Base-by-base conservation (phyloP, 768 basidiomycete species). In the Lactifluus echinatus region DNA sequence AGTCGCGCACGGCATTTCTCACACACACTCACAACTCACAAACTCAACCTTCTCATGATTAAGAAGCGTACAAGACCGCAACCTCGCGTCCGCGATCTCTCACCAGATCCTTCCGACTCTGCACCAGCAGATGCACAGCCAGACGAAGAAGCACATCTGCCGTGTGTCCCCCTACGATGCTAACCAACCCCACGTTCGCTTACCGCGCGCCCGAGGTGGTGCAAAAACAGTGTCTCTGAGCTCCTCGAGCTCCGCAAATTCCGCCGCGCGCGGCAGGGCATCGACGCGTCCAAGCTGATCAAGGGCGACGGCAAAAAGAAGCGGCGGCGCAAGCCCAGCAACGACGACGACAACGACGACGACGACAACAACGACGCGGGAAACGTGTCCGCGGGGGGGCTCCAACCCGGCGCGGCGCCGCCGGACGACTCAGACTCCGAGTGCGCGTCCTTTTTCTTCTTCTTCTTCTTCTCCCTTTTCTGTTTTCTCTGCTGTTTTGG, bases 231-330 rank as follows among this genome's bases (percentile, higher is more conserved):
- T 53, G 71, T 95, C 26, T 80, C 87, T 61, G 92, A 95, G 52
- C 78, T 98, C 17, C 80, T 95, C 40, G 87, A 93, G 62, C 72
- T 96, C 26, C 79, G 92, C 44, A 92, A 85, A 67, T 72, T 94
- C 26, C 79, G 83, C 50, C 83, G 80, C 66, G 67, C 79, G 29
- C 75, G 89, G 55, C 80, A 84, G 66, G 95, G 94, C 1, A 96
- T 98, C 50, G 93, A 96, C 63, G 79, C 82, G 1, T 75, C 82
- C 47, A 93, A 87, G 66, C 74, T 99, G 14, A 90, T 85, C 68
- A 84, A 86, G 60, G 95, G 94, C 0, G 93, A 92, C 65, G 76
- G 69, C 8, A 85, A 81, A 73, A 87, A 82, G 75, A 86, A 80
- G 73, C 79, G 79, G 66, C 82, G 83, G 66, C 73, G 77, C 49